A percentile compares a stretch with the other conserved stretches of the same genome.
These are phyloP conservation scores for Paramecium sonneborni DNA, from an alignment of 73 alveolate genomes.

Conservation along the genomic window DNA sequence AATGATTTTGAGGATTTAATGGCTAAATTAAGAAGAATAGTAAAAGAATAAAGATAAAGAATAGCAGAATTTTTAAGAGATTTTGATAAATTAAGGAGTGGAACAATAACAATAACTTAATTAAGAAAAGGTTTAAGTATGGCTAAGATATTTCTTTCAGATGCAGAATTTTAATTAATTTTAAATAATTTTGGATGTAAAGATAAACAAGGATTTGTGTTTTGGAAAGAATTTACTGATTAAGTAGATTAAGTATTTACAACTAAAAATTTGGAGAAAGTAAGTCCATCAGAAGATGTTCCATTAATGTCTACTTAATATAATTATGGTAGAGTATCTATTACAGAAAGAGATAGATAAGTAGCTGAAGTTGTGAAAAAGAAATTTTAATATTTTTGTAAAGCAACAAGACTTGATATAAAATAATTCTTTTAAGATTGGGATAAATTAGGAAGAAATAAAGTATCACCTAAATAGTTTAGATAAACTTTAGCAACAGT, in stretches of 20 bases:
- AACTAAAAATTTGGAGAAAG: conserved; percentile 85
- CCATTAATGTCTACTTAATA: conserved; percentile 78
- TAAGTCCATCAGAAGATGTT: conserved; percentile 73
- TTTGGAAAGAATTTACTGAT: conserved; percentile 92
- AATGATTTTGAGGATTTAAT: conserved; percentile 90
- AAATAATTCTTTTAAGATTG: conserved; percentile 88
- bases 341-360: conserved; percentile 73
- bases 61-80: conserved; percentile 93
- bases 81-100: conserved; percentile 93
- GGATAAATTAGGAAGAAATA: conserved; percentile 87
- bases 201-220: conserved; percentile 77
- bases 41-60: conserved; percentile 85
- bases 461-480: conserved; percentile 87
- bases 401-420: conserved; percentile 85
- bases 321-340: conserved; percentile 80
- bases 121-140: conserved; percentile 90
- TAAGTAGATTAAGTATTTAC: conserved; percentile 90
- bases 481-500: conserved; percentile 84
- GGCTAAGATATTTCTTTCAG: conserved; percentile 89
- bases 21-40: conserved; percentile 82
- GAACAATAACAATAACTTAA: conserved; percentile 86
- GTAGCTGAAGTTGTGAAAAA: conserved; percentile 73
- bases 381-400: conserved; percentile 72
- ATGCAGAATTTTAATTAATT: conserved; percentile 84
- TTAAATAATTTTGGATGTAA: conserved; percentile 74